Evolutionary conservation across 1,139 yeast genomes (phyloP).

Genomic region (Wickerhamomyces sp.): DNA sequence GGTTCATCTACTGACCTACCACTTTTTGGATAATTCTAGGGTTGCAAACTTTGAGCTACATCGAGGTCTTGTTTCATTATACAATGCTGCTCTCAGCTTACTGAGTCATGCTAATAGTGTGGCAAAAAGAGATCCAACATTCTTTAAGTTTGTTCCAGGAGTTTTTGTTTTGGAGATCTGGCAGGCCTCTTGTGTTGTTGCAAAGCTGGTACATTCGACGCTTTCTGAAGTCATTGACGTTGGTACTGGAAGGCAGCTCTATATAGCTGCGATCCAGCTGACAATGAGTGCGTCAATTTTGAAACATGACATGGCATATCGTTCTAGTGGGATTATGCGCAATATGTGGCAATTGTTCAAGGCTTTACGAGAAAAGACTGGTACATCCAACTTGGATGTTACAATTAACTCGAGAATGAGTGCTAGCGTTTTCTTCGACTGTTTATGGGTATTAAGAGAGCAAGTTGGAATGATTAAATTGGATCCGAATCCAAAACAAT

Average conservation of each 20-base stretch:
- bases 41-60: conserved; percentile 46
- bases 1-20: conserved; percentile 74
- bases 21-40: conserved; percentile 61
- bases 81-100: conserved; percentile 71
- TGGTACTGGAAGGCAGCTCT: conserved; percentile 67
- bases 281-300: conserved; percentile 78
- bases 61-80: conserved; percentile 70
- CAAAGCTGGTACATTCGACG: conserved; percentile 72
- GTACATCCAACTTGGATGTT: conserved; percentile 37
- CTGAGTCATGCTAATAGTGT: conserved; percentile 63
- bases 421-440: conserved; percentile 89
- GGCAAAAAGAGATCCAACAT: conserved; percentile 52
- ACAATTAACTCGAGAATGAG: conserved; percentile 79
- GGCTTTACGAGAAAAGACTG: conserved; percentile 20
- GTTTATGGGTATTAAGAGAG: conserved; percentile 75
- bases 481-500: conserved; percentile 29
- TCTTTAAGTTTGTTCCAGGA: conserved; percentile 77
- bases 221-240: conserved; percentile 62
- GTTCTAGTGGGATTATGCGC: conserved; percentile 91
- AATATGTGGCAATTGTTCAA: conserved; percentile 87
- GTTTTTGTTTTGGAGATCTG: conserved; percentile 76
- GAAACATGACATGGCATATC: conserved; percentile 87
- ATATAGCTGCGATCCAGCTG: conserved; percentile 62
- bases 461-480: conserved; percentile 80
- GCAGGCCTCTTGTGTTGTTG: conserved; percentile 88